Percentiles rank a stretch among this genome's conserved stretches.
These are phyloP conservation scores for Plasmodium vinckei DNA, from an alignment of 169 alveolate genomes.

Conservation along the genomic window DNA sequence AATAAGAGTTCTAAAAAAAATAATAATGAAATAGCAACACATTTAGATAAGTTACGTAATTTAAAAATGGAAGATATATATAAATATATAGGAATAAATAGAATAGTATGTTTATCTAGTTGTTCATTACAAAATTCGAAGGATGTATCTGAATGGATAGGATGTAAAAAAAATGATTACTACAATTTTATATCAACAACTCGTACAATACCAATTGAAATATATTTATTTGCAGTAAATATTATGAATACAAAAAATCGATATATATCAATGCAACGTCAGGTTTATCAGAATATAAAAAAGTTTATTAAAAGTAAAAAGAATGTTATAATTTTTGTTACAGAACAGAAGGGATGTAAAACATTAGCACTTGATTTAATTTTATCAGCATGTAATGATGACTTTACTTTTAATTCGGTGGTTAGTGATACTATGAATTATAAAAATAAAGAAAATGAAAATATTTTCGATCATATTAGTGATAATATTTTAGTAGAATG, in stretches of 20 bases:
- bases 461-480: neutral
- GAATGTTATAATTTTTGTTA: constrained; percentile 92
- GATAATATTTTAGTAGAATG: constrained; percentile 13
- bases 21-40: too few species aligned
- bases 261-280: constrained; percentile 76
- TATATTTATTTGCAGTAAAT: constrained; percentile 70
- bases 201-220: constrained; percentile 88
- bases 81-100: constrained; percentile 42
- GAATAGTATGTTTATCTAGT: constrained; percentile 57
- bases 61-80: constrained; percentile 10
- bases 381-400: constrained; percentile 86
- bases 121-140: constrained; percentile 82
- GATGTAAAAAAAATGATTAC: constrained; percentile 81
- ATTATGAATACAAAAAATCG: constrained; percentile 74
- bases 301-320: constrained; percentile 78
- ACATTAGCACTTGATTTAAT: constrained; percentile 94
- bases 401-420: constrained; percentile 43
- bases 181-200: constrained; percentile 89
- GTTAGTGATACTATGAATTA: neutral
- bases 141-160: constrained; percentile 93
- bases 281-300: constrained; percentile 63
- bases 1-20: neutral
- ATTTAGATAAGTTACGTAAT: constrained; percentile 26
- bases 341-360: constrained; percentile 96
- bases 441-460: neutral